Percentiles rank a stretch among this genome's conserved stretches.
Conservation (phyloP, 106 monocot genomes). For the Acanthochlamys bracteata region DNA sequence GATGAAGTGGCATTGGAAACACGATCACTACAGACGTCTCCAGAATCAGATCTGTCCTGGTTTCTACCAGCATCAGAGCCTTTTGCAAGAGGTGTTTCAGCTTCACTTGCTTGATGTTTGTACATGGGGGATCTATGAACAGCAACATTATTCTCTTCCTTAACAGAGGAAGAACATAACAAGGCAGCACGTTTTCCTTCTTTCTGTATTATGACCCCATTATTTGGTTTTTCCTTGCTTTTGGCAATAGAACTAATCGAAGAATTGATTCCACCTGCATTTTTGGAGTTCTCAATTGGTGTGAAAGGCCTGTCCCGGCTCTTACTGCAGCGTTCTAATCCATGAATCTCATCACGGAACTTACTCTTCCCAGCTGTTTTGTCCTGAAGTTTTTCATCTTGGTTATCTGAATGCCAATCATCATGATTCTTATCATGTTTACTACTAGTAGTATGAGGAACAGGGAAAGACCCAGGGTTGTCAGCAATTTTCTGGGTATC, state of each 20-base stretch:
- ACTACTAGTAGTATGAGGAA: constrained; percentile 16
- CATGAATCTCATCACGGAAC: constrained; percentile 15
- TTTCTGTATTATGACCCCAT: constrained; percentile 7
- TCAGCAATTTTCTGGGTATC: constrained; percentile 1
- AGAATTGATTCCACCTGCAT: constrained; percentile 11
- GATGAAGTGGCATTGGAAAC: constrained; percentile 9
- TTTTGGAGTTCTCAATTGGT: constrained; percentile 4
- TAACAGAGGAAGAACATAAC: constrained; percentile 4
- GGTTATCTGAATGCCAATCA: constrained; percentile 15
- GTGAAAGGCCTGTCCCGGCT: constrained; percentile 8
- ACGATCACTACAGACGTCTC: not conserved
- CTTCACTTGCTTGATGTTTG: constrained; percentile 8
- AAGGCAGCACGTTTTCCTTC: constrained; percentile 6
- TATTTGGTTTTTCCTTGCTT: constrained; percentile 24
- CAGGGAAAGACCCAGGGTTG: constrained; percentile 12
- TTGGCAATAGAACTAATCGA: constrained; percentile 20
- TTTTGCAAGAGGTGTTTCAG: not conserved
- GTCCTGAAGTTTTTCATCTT: constrained; percentile 17
- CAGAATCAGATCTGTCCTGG: constrained; percentile 4
- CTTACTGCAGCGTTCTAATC: constrained; percentile 16
- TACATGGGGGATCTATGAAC: constrained; percentile 4
- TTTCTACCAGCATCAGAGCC: not conserved
- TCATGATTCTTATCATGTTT: constrained; percentile 11
- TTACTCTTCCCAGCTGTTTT: constrained; percentile 13
- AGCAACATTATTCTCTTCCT: constrained; percentile 16